Base-by-base conservation (phyloP, 2,329 filamentous ascomycete genomes). In the Fusarium brachygibbosum region DNA sequence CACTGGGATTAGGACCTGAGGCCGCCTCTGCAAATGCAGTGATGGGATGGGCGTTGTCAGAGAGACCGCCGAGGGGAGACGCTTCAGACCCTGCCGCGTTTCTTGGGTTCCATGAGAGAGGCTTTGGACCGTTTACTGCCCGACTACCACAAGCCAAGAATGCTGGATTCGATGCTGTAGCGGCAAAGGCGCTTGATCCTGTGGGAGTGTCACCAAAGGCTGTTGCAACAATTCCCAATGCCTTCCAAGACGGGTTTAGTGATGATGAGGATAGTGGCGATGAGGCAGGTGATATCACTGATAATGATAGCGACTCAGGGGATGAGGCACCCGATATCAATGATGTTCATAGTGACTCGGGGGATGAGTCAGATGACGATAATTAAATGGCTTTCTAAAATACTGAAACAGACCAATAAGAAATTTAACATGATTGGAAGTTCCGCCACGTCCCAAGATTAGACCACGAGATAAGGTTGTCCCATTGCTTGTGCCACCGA, bases 1-100 rank as follows among this genome's bases (percentile, higher is more conserved):
- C 46, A 1, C 5, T 62, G 0, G 59, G 59, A 0, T 31, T 62
- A 1, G 59, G 59, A 0, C 46, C 59, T 0, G 38, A 62, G 11
- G 59, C 57, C 2, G 57, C 59, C 10, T 45, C 31, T 16, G 59
- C 46, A 0, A 41, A 62, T 5, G 59, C 59, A 1, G 59, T 62
- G 2, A 62, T 62, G 59, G 59, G 59, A 9, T 62, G 59, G 59
- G 59, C 59, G 0, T 2, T 62, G 5, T 62, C 59, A 0, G 40
- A 23, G 11, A 62, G 17, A 2, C 40, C 40, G 6, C 59, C 59
- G 0, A n/a, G 59, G 1, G 59, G 59, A 12, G 57, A 62, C 0
- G 38, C 46, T 3, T 35, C 59, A 1, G 42, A 62, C 5, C 59
- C 59, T 0, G 57, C 38, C 0, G 59, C 59, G 0, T 54, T 62